Conservation (phyloP, 305 asterid species). For the Fraxinus sp. region DNA sequence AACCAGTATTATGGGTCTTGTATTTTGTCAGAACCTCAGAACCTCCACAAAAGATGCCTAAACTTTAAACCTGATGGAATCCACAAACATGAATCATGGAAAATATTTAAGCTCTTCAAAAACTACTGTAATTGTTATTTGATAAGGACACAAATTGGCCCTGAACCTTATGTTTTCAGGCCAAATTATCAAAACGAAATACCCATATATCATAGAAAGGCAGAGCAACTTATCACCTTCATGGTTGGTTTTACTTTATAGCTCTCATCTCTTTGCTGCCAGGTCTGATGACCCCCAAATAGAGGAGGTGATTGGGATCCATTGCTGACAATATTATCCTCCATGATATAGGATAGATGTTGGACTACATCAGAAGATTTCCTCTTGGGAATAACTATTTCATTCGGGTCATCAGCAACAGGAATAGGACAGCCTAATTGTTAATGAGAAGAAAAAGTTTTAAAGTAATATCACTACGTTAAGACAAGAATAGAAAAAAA, state of each 20-base stretch:
- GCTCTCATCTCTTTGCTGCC: slow-evolving; percentile 84
- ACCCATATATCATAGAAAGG: neutral
- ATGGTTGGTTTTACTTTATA: slow-evolving; percentile 71
- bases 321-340: slow-evolving; percentile 44
- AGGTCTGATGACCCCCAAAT: slow-evolving; percentile 83
- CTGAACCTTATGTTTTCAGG: neutral
- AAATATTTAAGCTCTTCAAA: slow-evolving; percentile 8
- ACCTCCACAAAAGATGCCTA: slow-evolving; percentile 10
- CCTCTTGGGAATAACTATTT: slow-evolving; percentile 58
- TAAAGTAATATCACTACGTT: neutral
- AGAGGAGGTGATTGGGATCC: slow-evolving; percentile 68
- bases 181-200: neutral
- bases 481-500: neutral
- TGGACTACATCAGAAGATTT: slow-evolving; percentile 58
- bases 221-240: slow-evolving; percentile 55
- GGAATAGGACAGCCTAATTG: slow-evolving; percentile 77
- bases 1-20: neutral
- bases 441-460: slow-evolving; percentile 13
- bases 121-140: neutral
- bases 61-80: neutral
- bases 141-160: neutral
- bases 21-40: neutral
- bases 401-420: slow-evolving; percentile 63
- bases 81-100: slow-evolving; percentile 5
- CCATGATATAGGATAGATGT: slow-evolving; percentile 62